These are phyloP conservation scores for Euphorbia pulcherrima DNA, from an alignment of 345 rosid species.

Conservation along the genomic window DNA sequence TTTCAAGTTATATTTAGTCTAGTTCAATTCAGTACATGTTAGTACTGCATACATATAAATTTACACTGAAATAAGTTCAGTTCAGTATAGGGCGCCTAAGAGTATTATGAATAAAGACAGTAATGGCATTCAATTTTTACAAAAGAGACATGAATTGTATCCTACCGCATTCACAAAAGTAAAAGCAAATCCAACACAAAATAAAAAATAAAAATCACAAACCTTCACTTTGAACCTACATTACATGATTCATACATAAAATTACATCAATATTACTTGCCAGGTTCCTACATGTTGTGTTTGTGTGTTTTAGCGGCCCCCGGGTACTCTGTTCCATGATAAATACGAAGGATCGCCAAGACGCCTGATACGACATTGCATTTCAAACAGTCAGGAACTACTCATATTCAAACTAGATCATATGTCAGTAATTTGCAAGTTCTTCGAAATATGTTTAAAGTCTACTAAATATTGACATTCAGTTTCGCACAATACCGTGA, in stretches of 20 bases:
- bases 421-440: neutral
- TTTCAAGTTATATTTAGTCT: no score
- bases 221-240: neutral
- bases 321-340: conserved; percentile 92
- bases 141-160: no score
- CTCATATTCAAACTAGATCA: neutral
- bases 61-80: no score
- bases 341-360: conserved; percentile 91
- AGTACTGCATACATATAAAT: no score
- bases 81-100: no score
- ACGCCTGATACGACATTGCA: conserved; percentile 45
- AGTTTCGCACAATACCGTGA: neutral
- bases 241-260: neutral
- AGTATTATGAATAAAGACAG: neutral
- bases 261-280: conserved; percentile 1
- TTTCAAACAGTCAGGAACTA: neutral
- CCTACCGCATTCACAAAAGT: neutral
- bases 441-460: neutral
- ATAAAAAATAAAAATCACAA: neutral
- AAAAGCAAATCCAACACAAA: neutral
- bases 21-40: no score
- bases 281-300: neutral
- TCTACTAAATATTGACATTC: neutral
- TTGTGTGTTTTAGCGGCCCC: conserved; percentile 30
- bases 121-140: neutral